Percentiles rank a stretch among this genome's conserved stretches.
phyloP scores from a whole-genome alignment of 257 asterid genomes.

The Nicotiana obtusifolia region DNA sequence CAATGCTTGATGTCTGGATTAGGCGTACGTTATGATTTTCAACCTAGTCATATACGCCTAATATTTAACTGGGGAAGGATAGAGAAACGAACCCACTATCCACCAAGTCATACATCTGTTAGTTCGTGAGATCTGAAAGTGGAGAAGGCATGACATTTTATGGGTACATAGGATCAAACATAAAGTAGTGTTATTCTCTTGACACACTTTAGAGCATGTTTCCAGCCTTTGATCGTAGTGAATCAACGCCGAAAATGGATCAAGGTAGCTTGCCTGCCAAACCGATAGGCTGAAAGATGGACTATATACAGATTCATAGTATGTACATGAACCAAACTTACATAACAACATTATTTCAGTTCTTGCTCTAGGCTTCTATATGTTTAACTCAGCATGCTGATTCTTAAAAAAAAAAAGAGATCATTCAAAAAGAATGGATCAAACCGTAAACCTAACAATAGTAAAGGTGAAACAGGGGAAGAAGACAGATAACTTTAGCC shows the following conservation, averaged over 20 bases:
- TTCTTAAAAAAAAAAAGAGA: not conserved
- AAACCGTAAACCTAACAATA: not conserved
- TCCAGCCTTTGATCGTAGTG: constrained; percentile 19
- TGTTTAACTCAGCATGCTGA: not conserved
- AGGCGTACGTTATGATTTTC: no score
- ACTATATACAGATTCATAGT: constrained; percentile 5
- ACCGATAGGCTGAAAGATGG: constrained; percentile 6
- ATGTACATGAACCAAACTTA: not conserved
- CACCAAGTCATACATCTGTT: not conserved
- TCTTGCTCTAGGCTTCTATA: not conserved
- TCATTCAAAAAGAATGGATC: not conserved
- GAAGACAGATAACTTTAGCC: not conserved
- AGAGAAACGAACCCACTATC: no score
- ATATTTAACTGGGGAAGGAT: no score
- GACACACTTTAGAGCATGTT: constrained; percentile 5
- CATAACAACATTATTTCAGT: not conserved
- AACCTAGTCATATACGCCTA: no score
- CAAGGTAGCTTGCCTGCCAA: constrained; percentile 15
- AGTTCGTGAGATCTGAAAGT: not conserved
- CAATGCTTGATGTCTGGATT: no score
- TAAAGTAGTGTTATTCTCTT: not conserved
- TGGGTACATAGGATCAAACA: not conserved
- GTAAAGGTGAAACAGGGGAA: no score
- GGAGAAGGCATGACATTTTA: not conserved
- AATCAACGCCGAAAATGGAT: constrained; percentile 18